Evolutionary conservation across 164 flowering plant species (phyloP).

Genomic region (Vitis riparia): DNA sequence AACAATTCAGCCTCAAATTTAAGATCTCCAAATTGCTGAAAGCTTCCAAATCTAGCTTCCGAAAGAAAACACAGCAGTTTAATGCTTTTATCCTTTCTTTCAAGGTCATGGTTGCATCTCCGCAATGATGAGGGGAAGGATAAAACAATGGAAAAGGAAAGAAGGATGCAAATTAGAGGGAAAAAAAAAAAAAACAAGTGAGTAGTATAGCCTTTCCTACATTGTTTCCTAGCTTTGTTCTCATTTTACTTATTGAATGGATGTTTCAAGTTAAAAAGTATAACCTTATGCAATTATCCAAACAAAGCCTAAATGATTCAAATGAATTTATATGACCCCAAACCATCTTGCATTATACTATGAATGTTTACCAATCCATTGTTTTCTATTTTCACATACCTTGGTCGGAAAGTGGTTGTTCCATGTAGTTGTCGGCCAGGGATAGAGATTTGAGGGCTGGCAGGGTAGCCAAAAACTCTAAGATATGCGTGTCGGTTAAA

Average conservation of each 20-base stretch:
- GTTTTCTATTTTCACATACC: not conserved
- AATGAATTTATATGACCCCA: not conserved
- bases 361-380: too few relatives aligned
- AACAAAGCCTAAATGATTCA: not conserved
- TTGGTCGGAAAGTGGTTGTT: not conserved
- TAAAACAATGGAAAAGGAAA: too few relatives aligned
- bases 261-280: too few relatives aligned
- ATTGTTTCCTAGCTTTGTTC: too few relatives aligned
- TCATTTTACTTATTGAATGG: too few relatives aligned
- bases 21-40: conserved; percentile 8
- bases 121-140: too few relatives aligned
- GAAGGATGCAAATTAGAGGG: too few relatives aligned
- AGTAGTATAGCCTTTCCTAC: too few relatives aligned
- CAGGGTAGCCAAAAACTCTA: not conserved
- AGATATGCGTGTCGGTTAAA: not conserved
- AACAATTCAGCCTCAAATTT: conserved; percentile 5
- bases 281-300: too few relatives aligned
- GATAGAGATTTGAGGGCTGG: not conserved
- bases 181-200: too few relatives aligned
- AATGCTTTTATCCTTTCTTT: too few relatives aligned
- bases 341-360: not conserved
- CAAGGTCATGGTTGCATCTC: too few relatives aligned
- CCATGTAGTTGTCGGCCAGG: not conserved
- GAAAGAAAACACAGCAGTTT: not conserved
- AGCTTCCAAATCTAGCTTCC: not conserved